Evolutionary conservation across 805 yeast species (phyloP), one percentile per base, ranked within the genome.

Genomic region (Spathaspora boniae): DNA sequence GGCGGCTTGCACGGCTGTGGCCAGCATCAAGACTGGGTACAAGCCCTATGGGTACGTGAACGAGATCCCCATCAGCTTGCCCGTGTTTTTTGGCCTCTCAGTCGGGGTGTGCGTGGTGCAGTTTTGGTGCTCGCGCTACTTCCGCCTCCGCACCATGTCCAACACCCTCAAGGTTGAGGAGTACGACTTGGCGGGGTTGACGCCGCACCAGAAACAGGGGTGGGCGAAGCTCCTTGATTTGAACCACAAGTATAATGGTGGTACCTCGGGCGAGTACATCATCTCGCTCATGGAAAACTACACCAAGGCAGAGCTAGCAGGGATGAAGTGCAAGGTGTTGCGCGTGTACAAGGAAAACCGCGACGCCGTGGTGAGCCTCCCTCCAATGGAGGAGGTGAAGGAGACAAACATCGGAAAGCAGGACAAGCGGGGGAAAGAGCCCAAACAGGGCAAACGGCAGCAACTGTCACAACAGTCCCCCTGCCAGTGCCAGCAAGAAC

Each of bases 251-350:
- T 43, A 39, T 29, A 49, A 49, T 30, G 40, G 46, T 4, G 54
- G 54, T 2, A 38, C 46, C 6, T 30, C 41, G 1, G 54, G 54
- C 7, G 50, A 49, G 25, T 40, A 43, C 17, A 42, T 40, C 2
- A 27, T 49, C 3, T 40, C 50, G 26, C 37, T 49, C 22, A 47
- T 49, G 46, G 51, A 48, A 27, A 36, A 46, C 9, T 49, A 49
- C 25, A 24, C 36, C 12, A 36, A 34, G 20, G 23, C 44, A 0
- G 32, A 31, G 11, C 20, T 49, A 8, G 36, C 35, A 4, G 44
- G 42, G 6, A 38, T 49, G 41, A 33, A 18, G 17, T 44, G 47
- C 26, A 40, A 39, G 17, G 45, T 47, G 6, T 36, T 49, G 15
- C 37, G 54, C 23, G 45, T 47, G 4, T 49, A 33, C 29, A 40